Conservation (phyloP, 2,329 filamentous ascomycete species). For the Aphanoascus verrucosus region DNA sequence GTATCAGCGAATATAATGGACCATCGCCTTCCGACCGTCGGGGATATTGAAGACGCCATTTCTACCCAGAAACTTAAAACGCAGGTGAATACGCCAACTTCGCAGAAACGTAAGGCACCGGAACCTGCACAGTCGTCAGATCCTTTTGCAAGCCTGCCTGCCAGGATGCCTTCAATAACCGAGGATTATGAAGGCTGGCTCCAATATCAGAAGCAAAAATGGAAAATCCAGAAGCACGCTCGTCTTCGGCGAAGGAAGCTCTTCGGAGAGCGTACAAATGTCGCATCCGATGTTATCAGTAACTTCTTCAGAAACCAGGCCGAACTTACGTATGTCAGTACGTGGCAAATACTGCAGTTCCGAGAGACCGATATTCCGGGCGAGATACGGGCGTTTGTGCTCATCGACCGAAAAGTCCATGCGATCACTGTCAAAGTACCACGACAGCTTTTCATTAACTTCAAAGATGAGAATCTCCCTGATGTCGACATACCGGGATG, state of each 20-base stretch:
- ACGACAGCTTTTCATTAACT: constrained; percentile 79
- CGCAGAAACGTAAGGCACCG: constrained; percentile 63
- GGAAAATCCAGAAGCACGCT: constrained; percentile 93
- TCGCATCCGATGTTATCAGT: constrained; percentile 52
- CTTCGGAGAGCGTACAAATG: constrained; percentile 70
- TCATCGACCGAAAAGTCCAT: constrained; percentile 91
- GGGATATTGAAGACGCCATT: constrained; percentile 63
- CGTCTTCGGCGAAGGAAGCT: constrained; percentile 75
- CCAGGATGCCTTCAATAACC: constrained; percentile 70
- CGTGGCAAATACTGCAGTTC: constrained; percentile 90
- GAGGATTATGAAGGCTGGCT: constrained; percentile 83
- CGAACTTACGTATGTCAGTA: constrained; percentile 77
- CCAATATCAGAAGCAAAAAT: constrained; percentile 94
- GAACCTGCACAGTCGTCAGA: constrained; percentile 56
- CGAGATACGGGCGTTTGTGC: constrained; percentile 74
- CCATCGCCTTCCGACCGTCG: constrained; percentile 44
- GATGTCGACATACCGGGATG: constrained; percentile 80
- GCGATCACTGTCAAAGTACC: constrained; percentile 78
- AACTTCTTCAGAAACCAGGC: constrained; percentile 83
- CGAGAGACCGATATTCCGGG: constrained; percentile 73
- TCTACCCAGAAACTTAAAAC: constrained; percentile 56
- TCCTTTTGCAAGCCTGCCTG: constrained; percentile 71
- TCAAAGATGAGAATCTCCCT: constrained; percentile 77
- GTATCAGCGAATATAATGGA: constrained; percentile 52
- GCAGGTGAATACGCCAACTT: constrained; percentile 44